Percentiles rank a stretch among this genome's conserved stretches.
Evolutionary conservation across 2,329 filamentous ascomycete species (phyloP).

Genomic region (Fusarium sp.): DNA sequence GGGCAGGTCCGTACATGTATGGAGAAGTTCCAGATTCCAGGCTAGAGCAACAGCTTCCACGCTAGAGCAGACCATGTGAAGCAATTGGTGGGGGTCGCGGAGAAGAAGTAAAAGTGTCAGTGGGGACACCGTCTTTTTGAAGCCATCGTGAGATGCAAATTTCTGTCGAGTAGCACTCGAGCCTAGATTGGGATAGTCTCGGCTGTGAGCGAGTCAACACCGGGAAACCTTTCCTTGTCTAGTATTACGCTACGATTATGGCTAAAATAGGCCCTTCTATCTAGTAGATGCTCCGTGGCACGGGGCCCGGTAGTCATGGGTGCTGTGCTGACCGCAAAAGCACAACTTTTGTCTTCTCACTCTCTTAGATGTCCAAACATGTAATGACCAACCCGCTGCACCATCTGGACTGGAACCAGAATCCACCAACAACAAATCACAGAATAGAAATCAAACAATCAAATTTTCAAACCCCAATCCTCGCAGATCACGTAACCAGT

Average conservation of each 20-base stretch:
- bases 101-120: slow-evolving; percentile 31
- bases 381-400: slow-evolving; percentile 5
- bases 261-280: slow-evolving; percentile 22
- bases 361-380: slow-evolving; percentile 16
- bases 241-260: slow-evolving; percentile 29
- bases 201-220: slow-evolving; percentile 14
- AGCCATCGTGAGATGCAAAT: slow-evolving; percentile 37
- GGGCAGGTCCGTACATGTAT: not conserved
- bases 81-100: slow-evolving; percentile 19
- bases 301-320: not conserved
- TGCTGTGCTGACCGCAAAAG: slow-evolving; percentile 7
- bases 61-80: slow-evolving; percentile 2
- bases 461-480: slow-evolving; percentile 59
- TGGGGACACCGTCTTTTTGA: slow-evolving; percentile 19
- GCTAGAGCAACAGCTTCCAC: slow-evolving; percentile 10
- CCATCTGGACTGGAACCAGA: slow-evolving; percentile 24
- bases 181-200: slow-evolving; percentile 19
- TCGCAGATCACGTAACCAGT: slow-evolving; percentile 59
- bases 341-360: slow-evolving; percentile 26
- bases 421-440: slow-evolving; percentile 6
- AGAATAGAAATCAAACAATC: slow-evolving; percentile 53
- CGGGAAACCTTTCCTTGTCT: slow-evolving; percentile 25
- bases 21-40: slow-evolving; percentile 9
- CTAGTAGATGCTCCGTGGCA: slow-evolving; percentile 20
- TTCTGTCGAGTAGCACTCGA: not conserved